Evolutionary conservation across 2,329 filamentous ascomycete genomes (phyloP).

Genomic region (Sporothrix pseudoabietina): DNA sequence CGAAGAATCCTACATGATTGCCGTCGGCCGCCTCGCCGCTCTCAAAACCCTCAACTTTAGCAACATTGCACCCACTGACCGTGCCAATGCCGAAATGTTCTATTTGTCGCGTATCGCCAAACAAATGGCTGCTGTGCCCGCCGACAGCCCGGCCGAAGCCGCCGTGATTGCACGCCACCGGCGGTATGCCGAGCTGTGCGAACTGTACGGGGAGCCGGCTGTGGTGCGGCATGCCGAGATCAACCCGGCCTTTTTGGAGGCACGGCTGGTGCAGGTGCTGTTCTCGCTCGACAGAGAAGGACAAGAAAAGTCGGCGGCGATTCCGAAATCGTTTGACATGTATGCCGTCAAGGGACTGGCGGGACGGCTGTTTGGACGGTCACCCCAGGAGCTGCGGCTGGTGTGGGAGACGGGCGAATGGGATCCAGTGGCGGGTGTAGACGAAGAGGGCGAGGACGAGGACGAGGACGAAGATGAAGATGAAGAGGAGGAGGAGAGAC

Average conservation of each 20-base stretch:
- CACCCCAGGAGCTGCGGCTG: constrained; percentile 66
- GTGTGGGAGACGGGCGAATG: constrained; percentile 91
- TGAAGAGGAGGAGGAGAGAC: constrained; percentile 15
- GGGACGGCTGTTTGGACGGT: constrained; percentile 66
- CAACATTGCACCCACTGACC: constrained; percentile 69
- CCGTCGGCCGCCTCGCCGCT: constrained; percentile 70
- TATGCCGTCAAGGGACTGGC: constrained; percentile 81
- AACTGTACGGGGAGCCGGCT: constrained; percentile 70
- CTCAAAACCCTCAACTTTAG: constrained; percentile 75
- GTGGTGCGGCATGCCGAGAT: constrained; percentile 60
- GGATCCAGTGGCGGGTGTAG: constrained; percentile 71
- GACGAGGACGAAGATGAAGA: constrained; percentile 56
- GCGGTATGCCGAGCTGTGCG: constrained; percentile 73
- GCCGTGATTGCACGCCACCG: constrained; percentile 66
- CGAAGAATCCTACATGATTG: constrained; percentile 88
- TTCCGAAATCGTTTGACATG: constrained; percentile 77
- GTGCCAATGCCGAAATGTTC: constrained; percentile 87
- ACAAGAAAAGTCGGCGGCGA: constrained; percentile 46
- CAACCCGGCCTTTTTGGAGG: constrained; percentile 80
- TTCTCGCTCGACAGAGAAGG: constrained; percentile 44
- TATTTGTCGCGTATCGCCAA: constrained; percentile 83
- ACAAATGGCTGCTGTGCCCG: constrained; percentile 65
- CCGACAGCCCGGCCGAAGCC: constrained; percentile 54
- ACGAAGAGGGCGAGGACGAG: constrained; percentile 57
- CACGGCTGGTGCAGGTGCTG: constrained; percentile 69